These are phyloP conservation scores for Emergomyces africanus DNA, from an alignment of 2,329 filamentous ascomycete genomes.

Conservation along the genomic window DNA sequence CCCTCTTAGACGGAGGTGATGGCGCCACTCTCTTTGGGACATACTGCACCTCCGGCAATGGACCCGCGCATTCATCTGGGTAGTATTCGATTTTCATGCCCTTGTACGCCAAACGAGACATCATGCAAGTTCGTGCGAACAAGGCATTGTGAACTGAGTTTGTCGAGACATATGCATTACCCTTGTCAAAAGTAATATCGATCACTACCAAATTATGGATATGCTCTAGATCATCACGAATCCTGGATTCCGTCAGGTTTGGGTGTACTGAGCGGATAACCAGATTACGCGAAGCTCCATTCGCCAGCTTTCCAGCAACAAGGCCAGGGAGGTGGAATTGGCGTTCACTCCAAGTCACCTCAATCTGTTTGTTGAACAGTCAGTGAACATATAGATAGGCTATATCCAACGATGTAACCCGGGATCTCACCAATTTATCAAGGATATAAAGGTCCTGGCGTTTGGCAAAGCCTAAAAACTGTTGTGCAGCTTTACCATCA, in stretches of 20 bases:
- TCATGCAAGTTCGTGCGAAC: slow-evolving; percentile 67
- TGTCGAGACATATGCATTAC: slow-evolving; percentile 55
- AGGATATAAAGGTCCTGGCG: slow-evolving; percentile 56
- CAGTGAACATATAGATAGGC: background rate
- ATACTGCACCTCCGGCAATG: slow-evolving; percentile 33
- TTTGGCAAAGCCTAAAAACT: slow-evolving; percentile 53
- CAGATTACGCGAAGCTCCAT: slow-evolving; percentile 61
- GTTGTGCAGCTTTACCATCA: slow-evolving; percentile 46
- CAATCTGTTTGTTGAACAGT: slow-evolving; percentile 39
- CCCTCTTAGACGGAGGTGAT: slow-evolving; percentile 23
- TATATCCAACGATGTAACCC: background rate
- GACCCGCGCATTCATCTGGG: slow-evolving; percentile 57
- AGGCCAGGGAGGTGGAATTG: slow-evolving; percentile 55
- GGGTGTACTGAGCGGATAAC: slow-evolving; percentile 49
- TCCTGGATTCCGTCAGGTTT: slow-evolving; percentile 47
- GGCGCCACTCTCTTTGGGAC: slow-evolving; percentile 17
- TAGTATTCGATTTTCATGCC: slow-evolving; percentile 57
- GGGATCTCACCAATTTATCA: slow-evolving; percentile 47
- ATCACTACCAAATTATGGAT: slow-evolving; percentile 68
- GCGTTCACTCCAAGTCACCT: slow-evolving; percentile 55
- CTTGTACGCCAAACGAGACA: slow-evolving; percentile 54
- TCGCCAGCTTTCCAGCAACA: slow-evolving; percentile 49
- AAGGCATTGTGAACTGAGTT: slow-evolving; percentile 67
- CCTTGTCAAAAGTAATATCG: slow-evolving; percentile 45
- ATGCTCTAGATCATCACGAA: slow-evolving; percentile 66